A percentile compares a stretch with the other conserved stretches of the same genome.
Conservation (phyloP, 768 basidiomycete genomes). For the Psilocybe subaeruginosa region DNA sequence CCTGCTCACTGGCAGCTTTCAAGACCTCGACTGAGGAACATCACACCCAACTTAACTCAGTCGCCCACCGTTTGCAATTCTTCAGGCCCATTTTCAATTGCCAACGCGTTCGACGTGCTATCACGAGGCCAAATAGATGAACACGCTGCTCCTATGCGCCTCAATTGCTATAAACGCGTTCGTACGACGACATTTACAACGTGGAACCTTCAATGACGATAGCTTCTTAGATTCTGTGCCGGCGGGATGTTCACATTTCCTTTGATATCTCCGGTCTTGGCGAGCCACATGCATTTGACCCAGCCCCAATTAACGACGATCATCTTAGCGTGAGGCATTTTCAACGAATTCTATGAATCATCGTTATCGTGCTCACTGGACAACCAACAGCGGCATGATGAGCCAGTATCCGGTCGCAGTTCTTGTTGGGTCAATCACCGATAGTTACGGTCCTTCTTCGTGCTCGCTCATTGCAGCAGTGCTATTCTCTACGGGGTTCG, state of each 20-base stretch:
- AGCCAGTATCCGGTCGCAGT: conserved; percentile 82
- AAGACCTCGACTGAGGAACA: too few species aligned
- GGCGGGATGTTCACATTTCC: conserved; percentile 86
- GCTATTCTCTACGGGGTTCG: conserved; percentile 63
- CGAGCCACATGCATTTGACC: conserved; percentile 59
- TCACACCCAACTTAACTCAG: too few species aligned
- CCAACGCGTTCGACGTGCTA: neutral
- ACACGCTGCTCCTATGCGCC: conserved; percentile 37
- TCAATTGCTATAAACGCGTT: conserved; percentile 70
- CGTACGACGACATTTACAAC: conserved; percentile 25
- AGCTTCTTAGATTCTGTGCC: conserved; percentile 58
- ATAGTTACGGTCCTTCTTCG: conserved; percentile 65
- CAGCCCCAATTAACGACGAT: conserved; percentile 83
- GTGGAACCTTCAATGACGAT: neutral
- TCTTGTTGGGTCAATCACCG: conserved; percentile 69
- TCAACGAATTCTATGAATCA: neutral
- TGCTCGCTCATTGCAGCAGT: conserved; percentile 67
- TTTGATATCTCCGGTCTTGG: conserved; percentile 66
- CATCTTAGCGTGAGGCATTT: conserved; percentile 63
- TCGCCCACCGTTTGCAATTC: too few species aligned
- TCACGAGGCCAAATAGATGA: neutral
- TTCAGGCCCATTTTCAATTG: too few species aligned
- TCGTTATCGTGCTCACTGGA: neutral
- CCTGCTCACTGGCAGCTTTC: too few species aligned
- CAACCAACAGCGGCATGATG: conserved; percentile 65